Conservation (phyloP, 2,329 filamentous ascomycete species). For the Aspergillus phoenicis region DNA sequence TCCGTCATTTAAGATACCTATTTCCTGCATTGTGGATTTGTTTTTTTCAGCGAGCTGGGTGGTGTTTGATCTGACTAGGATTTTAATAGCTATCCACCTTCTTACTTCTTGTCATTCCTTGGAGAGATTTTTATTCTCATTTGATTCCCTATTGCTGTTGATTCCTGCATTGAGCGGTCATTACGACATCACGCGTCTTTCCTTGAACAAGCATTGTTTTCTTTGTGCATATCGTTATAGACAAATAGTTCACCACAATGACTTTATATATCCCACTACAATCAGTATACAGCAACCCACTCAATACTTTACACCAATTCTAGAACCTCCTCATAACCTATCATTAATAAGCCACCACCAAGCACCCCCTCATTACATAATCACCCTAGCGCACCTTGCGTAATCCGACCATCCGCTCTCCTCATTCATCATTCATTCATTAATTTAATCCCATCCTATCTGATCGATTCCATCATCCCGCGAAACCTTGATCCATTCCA, state of each 20-base stretch:
- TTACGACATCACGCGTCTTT: constrained; percentile 10
- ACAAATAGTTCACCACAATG: neutral
- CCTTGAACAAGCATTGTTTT: neutral
- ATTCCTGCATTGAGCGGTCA: constrained; percentile 8
- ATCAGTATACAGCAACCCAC: neutral
- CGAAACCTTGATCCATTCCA: neutral
- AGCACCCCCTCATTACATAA: no score
- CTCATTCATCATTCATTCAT: neutral
- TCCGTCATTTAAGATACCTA: constrained; percentile 12
- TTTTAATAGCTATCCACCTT: constrained; percentile 7
- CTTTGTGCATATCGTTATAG: neutral
- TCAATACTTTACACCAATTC: no score
- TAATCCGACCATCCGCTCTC: neutral
- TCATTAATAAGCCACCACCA: no score
- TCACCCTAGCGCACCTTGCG: neutral
- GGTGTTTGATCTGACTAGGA: constrained; percentile 11
- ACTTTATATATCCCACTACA: neutral
- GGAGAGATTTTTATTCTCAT: neutral
- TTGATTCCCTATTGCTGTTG: neutral
- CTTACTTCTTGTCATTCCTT: constrained; percentile 9
- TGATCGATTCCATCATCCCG: neutral
- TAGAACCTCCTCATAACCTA: no score
- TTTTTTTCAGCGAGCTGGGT: constrained; percentile 22
- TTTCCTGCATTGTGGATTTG: constrained; percentile 11
- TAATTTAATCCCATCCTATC: no score